Conservation (phyloP, 2,329 filamentous ascomycete genomes). For the Chaetoscypha palmicola region DNA sequence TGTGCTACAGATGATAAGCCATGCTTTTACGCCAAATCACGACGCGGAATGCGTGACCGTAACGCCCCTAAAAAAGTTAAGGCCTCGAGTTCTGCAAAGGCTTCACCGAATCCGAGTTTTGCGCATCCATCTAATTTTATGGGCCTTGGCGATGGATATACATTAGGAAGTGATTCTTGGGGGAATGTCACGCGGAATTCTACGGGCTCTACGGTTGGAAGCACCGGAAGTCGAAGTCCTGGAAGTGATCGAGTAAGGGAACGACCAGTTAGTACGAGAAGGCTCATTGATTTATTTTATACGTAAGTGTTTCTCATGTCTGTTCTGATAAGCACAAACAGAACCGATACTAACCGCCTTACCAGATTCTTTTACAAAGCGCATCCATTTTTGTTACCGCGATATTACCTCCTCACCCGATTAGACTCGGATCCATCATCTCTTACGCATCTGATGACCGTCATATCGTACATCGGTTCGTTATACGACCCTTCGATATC, state of each 20-base stretch:
- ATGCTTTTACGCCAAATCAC: conserved; percentile 42
- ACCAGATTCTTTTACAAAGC: conserved; percentile 30
- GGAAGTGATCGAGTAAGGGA: not conserved
- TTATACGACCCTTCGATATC: conserved; percentile 30
- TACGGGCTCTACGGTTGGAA: conserved; percentile 11
- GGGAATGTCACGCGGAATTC: conserved; percentile 13
- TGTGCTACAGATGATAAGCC: conserved; percentile 37
- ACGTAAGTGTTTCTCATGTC: conserved; percentile 17
- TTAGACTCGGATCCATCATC: conserved; percentile 31
- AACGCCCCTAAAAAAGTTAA: conserved; percentile 18
- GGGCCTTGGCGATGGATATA: not conserved
- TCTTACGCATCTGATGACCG: conserved; percentile 25
- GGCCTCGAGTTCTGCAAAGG: conserved; percentile 8
- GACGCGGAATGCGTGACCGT: conserved; percentile 35
- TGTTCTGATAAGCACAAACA: too few relatives aligned
- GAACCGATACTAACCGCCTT: too few relatives aligned
- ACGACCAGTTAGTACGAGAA: conserved; percentile 17
- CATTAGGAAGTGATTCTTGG: not conserved
- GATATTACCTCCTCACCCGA: conserved; percentile 29
- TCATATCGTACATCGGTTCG: conserved; percentile 36
- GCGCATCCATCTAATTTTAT: conserved; percentile 2
- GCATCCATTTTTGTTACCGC: conserved; percentile 34
- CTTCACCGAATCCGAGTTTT: conserved; percentile 5
- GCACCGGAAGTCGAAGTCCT: not conserved
- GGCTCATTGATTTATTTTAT: conserved; percentile 22